Conservation (phyloP, 2,329 filamentous ascomycete genomes). For the Penicillium sp. region DNA sequence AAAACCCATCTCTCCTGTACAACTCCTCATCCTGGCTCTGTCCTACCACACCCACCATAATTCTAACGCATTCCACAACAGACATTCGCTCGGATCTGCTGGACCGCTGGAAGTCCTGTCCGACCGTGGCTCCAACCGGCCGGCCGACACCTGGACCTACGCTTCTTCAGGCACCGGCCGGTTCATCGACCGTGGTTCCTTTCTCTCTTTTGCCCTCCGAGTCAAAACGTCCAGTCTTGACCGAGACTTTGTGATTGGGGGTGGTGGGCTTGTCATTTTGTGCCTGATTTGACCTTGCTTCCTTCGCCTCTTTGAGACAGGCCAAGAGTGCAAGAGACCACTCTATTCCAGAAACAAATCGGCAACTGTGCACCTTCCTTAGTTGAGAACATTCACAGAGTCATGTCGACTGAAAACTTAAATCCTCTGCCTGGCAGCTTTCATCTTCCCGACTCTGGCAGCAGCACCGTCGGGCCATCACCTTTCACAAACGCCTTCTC, state of each 20-base stretch:
- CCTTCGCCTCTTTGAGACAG: not conserved
- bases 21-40: conserved; percentile 5
- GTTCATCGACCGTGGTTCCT: conserved; percentile 15
- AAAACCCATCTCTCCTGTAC: not conserved
- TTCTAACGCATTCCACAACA: not conserved
- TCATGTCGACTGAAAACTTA: conserved; percentile 17
- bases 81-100: conserved; percentile 25
- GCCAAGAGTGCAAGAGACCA: not conserved
- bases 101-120: conserved; percentile 27
- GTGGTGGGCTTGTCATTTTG: not conserved
- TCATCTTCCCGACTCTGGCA: conserved; percentile 3
- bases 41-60: conserved; percentile 1
- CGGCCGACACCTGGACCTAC: conserved; percentile 13
- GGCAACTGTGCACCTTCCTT: not conserved
- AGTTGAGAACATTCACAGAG: not conserved
- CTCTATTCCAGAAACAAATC: not conserved
- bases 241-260: conserved; percentile 5
- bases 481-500: conserved; percentile 23
- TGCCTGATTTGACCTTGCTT: not conserved
- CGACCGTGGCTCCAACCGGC: conserved; percentile 23
- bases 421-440: conserved; percentile 12
- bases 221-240: conserved; percentile 10
- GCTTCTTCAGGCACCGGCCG: conserved; percentile 23
- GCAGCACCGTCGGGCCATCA: conserved; percentile 10
- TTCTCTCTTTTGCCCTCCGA: conserved; percentile 1